Base-by-base conservation (phyloP, 23 red algal species). In the Agarophyton chilense region DNA sequence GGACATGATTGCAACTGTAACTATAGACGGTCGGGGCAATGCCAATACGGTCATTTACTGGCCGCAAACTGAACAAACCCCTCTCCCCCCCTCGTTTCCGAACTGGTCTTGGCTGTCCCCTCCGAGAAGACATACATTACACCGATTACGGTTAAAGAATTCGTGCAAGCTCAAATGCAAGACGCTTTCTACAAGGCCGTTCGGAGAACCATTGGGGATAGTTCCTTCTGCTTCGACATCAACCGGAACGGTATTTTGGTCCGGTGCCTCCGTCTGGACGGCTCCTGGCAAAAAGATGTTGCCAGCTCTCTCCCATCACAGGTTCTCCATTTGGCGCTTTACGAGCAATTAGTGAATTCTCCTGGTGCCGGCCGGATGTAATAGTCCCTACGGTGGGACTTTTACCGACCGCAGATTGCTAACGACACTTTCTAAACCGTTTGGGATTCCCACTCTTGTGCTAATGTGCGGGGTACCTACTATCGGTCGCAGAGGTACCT, bases 291-390 rank as follows among this genome's bases (percentile, higher is more conserved):
- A 57, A 58, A 34, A 13, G 75, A 83, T 9, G 88, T 83, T 14
- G 77, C 76, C 5, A 51, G 53, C 32, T 36, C 88, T 1, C 62
- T 82, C 26, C 32, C 17, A n/a, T 24, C 34, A 44, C 76, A 46
- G 52, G 28, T 92, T n/a, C 53, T 92, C 17, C 38, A 66, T 39
- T 40, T 92, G 31, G 31, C 75, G 35, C 88, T 83, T 45, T 81
- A 92, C 4, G 60, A 77, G 33, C 60, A 31, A 6, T 34, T 73
- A 22, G 62, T 45, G 10, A 57, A 40, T 7, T 60, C 72, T 41
- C 56, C 76, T 21, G 88, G 76, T 13, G 11, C 10, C 34, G 24
- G 26, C 19, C 58, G 57, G 4, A 92, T 82, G 76, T 92, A 81
- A 24, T 7, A 71, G 0, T 32, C 88, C 12, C 10, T 83, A 0